These are phyloP conservation scores for Metschnikowia continentalis DNA, from an alignment of 805 yeast species.

Conservation along the genomic window DNA sequence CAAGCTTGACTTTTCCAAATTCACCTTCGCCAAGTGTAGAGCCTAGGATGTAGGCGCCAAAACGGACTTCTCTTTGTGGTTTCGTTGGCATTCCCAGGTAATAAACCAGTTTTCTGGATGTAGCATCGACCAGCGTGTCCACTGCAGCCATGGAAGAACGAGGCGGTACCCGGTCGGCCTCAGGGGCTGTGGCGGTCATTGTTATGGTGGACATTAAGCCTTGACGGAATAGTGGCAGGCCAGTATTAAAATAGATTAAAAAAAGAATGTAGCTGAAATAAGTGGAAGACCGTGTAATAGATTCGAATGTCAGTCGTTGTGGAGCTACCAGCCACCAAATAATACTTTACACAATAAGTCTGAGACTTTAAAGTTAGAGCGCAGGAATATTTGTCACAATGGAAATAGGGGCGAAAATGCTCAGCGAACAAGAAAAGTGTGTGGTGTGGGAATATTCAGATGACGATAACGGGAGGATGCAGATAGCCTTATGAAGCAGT, in stretches of 20 bases:
- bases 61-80: constrained; percentile 63
- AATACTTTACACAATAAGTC: neutral
- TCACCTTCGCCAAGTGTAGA: constrained; percentile 97
- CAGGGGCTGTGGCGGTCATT: constrained; percentile 2
- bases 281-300: neutral
- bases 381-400: neutral
- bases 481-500: constrained; percentile 1
- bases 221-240: no score
- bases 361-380: neutral
- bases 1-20: constrained; percentile 94
- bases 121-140: neutral
- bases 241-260: neutral
- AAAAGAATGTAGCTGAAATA: neutral
- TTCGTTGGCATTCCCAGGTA: neutral
- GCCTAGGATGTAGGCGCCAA: constrained; percentile 88
- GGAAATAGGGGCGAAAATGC: neutral
- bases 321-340: neutral
- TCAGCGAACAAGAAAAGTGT: neutral
- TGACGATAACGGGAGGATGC: constrained; percentile 1
- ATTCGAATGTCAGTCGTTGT: neutral
- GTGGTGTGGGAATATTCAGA: neutral
- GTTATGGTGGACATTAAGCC: constrained; percentile 3
- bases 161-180: constrained; percentile 1
- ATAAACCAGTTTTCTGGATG: neutral
- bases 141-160: constrained; percentile 1